A percentile compares a stretch with the other conserved stretches of the same genome.
Conservation (phyloP, 2,329 filamentous ascomycete species). For the Diaporthe australafricana region DNA sequence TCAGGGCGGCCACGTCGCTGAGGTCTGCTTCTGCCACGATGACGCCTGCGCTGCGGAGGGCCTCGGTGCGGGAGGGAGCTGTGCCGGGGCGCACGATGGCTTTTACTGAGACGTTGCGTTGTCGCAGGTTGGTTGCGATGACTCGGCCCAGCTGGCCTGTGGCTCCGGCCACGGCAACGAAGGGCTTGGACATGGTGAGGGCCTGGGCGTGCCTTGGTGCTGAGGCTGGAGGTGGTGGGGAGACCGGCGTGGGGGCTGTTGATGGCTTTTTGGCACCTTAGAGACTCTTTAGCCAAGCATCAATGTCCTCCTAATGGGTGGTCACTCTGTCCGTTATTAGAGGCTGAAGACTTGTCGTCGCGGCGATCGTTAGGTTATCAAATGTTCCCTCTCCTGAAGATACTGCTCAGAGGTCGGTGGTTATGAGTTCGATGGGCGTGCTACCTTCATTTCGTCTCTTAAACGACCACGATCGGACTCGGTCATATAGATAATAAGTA, state of each 20-base stretch:
- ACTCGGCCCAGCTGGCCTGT: constrained; percentile 37
- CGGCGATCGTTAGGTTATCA: neutral
- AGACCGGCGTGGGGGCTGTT: neutral
- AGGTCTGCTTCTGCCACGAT: constrained; percentile 33
- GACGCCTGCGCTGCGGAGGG: constrained; percentile 31
- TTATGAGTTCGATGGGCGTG: neutral
- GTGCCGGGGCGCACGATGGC: constrained; percentile 38
- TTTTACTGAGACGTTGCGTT: constrained; percentile 36
- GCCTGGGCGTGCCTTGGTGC: neutral
- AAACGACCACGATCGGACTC: no score
- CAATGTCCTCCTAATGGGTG: neutral
- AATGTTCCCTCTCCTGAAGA: neutral
- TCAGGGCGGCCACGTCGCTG: constrained; percentile 33
- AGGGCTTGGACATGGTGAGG: constrained; percentile 34
- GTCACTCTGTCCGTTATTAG: neutral
- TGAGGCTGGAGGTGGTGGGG: neutral
- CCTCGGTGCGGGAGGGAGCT: constrained; percentile 20
- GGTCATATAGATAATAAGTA: neutral
- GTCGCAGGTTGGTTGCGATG: constrained; percentile 32
- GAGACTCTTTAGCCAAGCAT: no score
- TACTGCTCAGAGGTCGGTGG: neutral
- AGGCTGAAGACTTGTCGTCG: neutral
- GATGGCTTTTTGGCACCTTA: neutral
- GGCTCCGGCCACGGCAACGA: constrained; percentile 38
- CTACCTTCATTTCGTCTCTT: neutral